Conservation (phyloP, 768 basidiomycete genomes). For the Kwoniella dendrophila region DNA sequence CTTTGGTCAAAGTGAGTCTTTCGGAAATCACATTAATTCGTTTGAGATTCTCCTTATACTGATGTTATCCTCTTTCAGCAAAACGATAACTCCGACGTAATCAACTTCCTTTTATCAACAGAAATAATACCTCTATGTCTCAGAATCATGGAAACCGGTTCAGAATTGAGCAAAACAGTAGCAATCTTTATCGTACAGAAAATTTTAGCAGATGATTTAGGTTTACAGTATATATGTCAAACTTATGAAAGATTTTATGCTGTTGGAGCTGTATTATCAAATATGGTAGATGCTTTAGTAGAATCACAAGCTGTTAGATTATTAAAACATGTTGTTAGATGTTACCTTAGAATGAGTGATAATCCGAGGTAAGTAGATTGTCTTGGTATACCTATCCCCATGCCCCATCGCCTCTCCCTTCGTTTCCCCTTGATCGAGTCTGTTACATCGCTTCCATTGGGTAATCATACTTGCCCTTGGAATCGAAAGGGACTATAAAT, state of each 20-base stretch:
- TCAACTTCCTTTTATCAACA: slow-evolving; percentile 97
- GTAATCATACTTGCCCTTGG: no score
- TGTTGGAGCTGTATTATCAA: slow-evolving; percentile 95
- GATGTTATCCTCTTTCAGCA: slow-evolving; percentile 64
- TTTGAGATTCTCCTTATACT: no score
- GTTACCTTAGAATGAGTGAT: slow-evolving; percentile 93
- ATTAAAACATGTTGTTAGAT: slow-evolving; percentile 96
- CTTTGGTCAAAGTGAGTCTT: slow-evolving; percentile 90
- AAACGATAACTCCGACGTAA: slow-evolving; percentile 99
- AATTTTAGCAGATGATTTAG: slow-evolving; percentile 89
- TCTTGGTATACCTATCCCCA: background rate
- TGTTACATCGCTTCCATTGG: background rate
- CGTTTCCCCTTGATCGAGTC: background rate
- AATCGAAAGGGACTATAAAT: no score
- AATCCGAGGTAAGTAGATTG: slow-evolving; percentile 72
- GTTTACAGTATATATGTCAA: slow-evolving; percentile 97
- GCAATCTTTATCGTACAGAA: slow-evolving; percentile 99
- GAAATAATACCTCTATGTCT: slow-evolving; percentile 99
- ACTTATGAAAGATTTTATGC: slow-evolving; percentile 99
- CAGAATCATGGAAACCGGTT: slow-evolving; percentile 99
- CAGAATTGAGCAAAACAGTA: slow-evolving; percentile 96
- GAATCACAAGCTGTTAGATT: slow-evolving; percentile 96
- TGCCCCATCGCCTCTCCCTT: no score
- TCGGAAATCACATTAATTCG: no score
- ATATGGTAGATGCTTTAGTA: slow-evolving; percentile 97